Conservation (phyloP, 2,329 filamentous ascomycete species). For the Falciphora oryzae region DNA sequence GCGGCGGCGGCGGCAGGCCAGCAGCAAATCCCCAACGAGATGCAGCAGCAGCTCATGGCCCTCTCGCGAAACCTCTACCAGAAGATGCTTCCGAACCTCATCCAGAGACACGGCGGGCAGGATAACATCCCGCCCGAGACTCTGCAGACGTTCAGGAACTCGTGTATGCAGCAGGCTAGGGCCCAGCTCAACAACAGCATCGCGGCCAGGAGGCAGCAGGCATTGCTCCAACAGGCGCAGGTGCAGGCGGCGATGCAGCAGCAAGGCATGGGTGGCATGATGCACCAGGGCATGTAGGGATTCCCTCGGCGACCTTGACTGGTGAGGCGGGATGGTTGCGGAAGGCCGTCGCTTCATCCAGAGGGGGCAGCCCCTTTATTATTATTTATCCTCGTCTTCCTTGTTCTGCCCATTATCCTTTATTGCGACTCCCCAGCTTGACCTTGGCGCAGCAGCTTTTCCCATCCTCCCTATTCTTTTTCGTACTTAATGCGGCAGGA, state of each 20-base stretch:
- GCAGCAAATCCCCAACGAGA: slow-evolving; percentile 15
- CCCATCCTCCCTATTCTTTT: background rate
- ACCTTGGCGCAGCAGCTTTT: background rate
- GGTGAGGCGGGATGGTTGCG: background rate
- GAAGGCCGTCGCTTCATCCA: background rate
- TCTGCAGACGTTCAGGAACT: slow-evolving; percentile 37
- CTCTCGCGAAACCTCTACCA: slow-evolving; percentile 27
- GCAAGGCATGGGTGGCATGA: slow-evolving; percentile 48
- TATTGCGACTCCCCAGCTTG: background rate
- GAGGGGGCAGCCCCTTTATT: no score
- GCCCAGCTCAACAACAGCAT: slow-evolving; percentile 19
- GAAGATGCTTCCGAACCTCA: slow-evolving; percentile 29
- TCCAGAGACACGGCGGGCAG: slow-evolving; percentile 32
- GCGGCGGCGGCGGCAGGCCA: background rate
- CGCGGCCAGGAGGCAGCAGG: slow-evolving; percentile 18
- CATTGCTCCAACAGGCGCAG: slow-evolving; percentile 17
- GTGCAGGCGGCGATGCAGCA: slow-evolving; percentile 30
- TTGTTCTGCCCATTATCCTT: no score
- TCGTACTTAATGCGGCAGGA: background rate
- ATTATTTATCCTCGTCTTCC: background rate
- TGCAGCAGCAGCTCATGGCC: slow-evolving; percentile 9
- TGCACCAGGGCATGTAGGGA: slow-evolving; percentile 44
- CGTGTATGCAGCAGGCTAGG: slow-evolving; percentile 34
- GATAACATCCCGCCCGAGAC: slow-evolving; percentile 40
- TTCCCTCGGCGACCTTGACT: background rate